Evolutionary conservation across 495 filamentous ascomycete genomes (phyloP), one percentile per base, ranked within the genome.

Genomic region (Margaritispora aquatica): DNA sequence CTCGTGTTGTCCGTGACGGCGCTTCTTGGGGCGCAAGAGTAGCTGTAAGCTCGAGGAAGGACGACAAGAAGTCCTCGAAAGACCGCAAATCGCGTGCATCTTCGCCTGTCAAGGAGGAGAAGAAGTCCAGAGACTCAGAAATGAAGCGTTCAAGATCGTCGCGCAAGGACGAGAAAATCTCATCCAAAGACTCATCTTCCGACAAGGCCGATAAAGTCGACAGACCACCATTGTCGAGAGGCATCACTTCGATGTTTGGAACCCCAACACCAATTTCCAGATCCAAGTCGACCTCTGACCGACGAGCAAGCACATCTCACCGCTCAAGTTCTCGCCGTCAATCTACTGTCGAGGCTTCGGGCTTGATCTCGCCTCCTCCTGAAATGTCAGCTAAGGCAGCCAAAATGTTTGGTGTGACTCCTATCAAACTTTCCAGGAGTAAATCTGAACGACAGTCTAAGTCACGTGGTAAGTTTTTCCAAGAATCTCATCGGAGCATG

Each of bases 371-470:
- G 17, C 77, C 78, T 2, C 80, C 79, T 0, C 76, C 77, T 1
- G 58, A 64, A 13, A 78, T 81, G 69, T 71, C 73, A 2, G 66
- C 74, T 4, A 83, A 81, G 64, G 80, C 80, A n/a, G 78, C 78
- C 34, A 80, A 72, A 62, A 60, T 81, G 46, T 68, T 81, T 11
- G 80, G 78, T 26, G 69, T 81, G 26, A 64, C 74, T 66, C 60
- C 64, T 9, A 46, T 22, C 27, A 65, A 65, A 36, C 59, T 67
- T 36, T 66, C 70, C 3, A 65, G 63, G 22, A 71, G 75, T 62
- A 71, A 67, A 57, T 74, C 74, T 27, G 74, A 74, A 59, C 71
- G 64, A 56, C 71, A 70, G 55, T 66, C 51, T 27, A 57, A 57
- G 47, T 60, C 64, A 53, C 56, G 57, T 60, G 58, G 44, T 57